Evolutionary conservation across 2,329 filamentous ascomycete genomes (phyloP), one percentile per base, ranked within the genome.

Genomic region (Pseudogymnoascus pannorum): DNA sequence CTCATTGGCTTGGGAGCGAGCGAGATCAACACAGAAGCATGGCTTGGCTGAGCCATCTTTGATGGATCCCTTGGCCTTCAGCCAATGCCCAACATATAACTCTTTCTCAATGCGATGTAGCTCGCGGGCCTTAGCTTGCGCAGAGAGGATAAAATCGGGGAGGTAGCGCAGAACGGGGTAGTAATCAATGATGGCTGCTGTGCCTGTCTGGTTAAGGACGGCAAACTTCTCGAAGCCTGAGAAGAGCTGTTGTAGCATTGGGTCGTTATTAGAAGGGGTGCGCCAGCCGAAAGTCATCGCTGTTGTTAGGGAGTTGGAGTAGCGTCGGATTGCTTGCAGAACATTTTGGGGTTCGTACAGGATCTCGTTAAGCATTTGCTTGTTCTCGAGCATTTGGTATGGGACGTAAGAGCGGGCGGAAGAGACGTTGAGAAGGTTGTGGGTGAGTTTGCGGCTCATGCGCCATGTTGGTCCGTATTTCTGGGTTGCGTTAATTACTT

Each of bases 281-380:
- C 75, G 68, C 14, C 73, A 72, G 5, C 75, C 75, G 61, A 72
- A 77, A 12, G 74, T 69, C 62, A 77, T 65, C 64, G 31, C 70
- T 72, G 70, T 77, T 77, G 54, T 73, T 77, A 61, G 79, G 74
- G 65, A 79, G 63, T 81, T 81, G 44, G 74, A 77, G 62, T 74
- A 80, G 2, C 80, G 71, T 64, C 77, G 77, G 0, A 78, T 74
- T 64, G 81, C 78, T 29, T 72, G 61, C 75, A 80, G 78, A 57
- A 76, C 73, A 14, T 76, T 61, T 33, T 74, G 70, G 0, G 79
- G 79, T 1, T 70, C 61, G 1, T 72, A 59, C 7, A 78, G 63
- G 61, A 77, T 76, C 63, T 81, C 79, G 4, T 70, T 65, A 3
- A 82, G 62, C 72, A 82, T 75, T 65, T 81, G 78, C 7, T 69